Percentiles rank a stretch among this genome's conserved stretches.
Evolutionary conservation across 768 basidiomycete species (phyloP).

Genomic region (Naganishia randhawae): DNA sequence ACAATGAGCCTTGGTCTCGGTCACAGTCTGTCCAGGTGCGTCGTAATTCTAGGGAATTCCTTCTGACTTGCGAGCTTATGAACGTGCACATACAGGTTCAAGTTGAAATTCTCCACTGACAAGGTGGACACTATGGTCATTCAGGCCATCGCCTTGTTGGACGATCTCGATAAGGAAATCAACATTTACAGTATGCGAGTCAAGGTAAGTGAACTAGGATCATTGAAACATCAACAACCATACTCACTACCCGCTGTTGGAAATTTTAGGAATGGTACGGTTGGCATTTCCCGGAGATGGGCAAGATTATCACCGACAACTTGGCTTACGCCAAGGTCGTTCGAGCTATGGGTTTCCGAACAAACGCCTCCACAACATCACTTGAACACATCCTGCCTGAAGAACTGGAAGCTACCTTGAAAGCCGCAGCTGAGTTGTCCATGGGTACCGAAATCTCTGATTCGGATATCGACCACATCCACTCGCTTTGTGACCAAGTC

Average conservation of each 20-base stretch:
- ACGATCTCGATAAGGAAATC: conserved; percentile 98
- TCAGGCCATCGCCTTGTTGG: conserved; percentile 93
- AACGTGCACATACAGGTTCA: conserved; percentile 63
- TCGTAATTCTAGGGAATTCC: background rate
- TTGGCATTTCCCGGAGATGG: conserved; percentile 99
- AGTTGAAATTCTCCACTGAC: conserved; percentile 98
- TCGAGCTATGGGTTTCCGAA: conserved; percentile 93
- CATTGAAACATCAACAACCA: background rate
- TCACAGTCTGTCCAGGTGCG: conserved; percentile 87
- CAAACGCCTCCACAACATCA: conserved; percentile 79
- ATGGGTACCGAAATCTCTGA: conserved; percentile 99
- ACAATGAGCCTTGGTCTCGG: conserved; percentile 97
- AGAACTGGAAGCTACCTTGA: conserved; percentile 90
- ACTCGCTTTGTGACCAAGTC: conserved; percentile 95
- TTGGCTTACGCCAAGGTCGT: conserved; percentile 93
- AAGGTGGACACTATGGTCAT: conserved; percentile 99
- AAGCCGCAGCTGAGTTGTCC: conserved; percentile 92
- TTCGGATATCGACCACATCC: conserved; percentile 91
- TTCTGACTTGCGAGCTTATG: background rate
- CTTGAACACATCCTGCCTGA: conserved; percentile 90
- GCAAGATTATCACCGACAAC: conserved; percentile 96
- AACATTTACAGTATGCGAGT: conserved; percentile 99
- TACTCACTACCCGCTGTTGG: background rate
- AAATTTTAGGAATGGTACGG: conserved; percentile 91
- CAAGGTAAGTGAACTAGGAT: conserved; percentile 62